Percentiles rank a stretch among this genome's conserved stretches.
These are phyloP conservation scores for Trichocladium antarcticum DNA, from an alignment of 495 filamentous ascomycete species.

Conservation along the genomic window DNA sequence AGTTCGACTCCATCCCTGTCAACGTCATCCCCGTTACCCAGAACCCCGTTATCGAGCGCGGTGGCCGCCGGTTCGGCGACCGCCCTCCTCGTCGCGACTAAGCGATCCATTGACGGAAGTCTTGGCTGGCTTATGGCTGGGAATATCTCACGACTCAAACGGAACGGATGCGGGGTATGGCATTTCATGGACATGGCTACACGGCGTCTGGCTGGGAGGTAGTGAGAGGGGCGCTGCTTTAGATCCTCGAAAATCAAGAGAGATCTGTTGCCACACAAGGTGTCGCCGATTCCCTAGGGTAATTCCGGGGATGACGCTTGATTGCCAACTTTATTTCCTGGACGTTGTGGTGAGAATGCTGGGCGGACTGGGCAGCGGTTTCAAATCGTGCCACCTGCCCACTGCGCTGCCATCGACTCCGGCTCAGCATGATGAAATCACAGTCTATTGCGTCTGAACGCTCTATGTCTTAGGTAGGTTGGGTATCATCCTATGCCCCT, in stretches of 20 bases:
- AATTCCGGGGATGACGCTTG: slow-evolving; percentile 65
- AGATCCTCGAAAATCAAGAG: slow-evolving; percentile 38
- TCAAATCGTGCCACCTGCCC: no score
- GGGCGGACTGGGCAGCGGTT: no score
- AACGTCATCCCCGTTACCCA: slow-evolving; percentile 82
- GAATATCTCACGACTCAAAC: slow-evolving; percentile 11
- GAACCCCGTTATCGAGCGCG: slow-evolving; percentile 73
- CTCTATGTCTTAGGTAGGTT: neutral
- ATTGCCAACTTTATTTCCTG: slow-evolving; percentile 62
- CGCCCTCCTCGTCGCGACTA: slow-evolving; percentile 38
- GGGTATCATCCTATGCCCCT: neutral
- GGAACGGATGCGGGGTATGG: slow-evolving; percentile 21
- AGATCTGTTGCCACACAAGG: slow-evolving; percentile 57
- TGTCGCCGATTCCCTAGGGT: slow-evolving; percentile 70
- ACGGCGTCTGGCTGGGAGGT: slow-evolving; percentile 41
- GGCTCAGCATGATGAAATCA: neutral
- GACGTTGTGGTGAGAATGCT: no score
- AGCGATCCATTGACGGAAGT: slow-evolving; percentile 13
- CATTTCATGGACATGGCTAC: slow-evolving; percentile 30
- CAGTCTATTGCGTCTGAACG: neutral
- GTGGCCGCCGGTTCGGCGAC: slow-evolving; percentile 44
- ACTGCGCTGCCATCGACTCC: no score
- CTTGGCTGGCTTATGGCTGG: slow-evolving; percentile 8
- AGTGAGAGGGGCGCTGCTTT: slow-evolving; percentile 32
- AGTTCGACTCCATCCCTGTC: slow-evolving; percentile 97